Base-by-base conservation (phyloP, 129 eudicot species). In the Mikania micrantha region DNA sequence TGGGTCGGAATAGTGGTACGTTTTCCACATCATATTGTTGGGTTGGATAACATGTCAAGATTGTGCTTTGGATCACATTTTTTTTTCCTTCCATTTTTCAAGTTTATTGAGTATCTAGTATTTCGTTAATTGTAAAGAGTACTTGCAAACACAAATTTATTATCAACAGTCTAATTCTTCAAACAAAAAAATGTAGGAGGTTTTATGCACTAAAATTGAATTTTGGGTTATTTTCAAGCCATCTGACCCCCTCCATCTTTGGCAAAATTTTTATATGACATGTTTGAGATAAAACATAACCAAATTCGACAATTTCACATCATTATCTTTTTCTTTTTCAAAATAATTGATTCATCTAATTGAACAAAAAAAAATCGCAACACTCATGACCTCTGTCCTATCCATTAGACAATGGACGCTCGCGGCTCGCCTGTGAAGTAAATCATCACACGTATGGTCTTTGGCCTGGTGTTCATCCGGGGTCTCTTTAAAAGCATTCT, bases 1-100 rank as follows among this genome's bases (percentile, higher is more conserved):
- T 93, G 99, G 99, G 99, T 52, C 88, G 96, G 47, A 62, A 88
- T 62, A 93, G 99, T 61, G 99, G 99, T 93, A 82, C 42, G 82
- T 28, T 66, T 64, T n/a, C 3, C 41, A 34, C 5, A 7, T 62
- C 28, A 60, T 59, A 31, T 12, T 20, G 65, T 29, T 4, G 19
- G 52, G 69, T 12, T n/a, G 24, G 54, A 40, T 31, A 8, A 48
- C 56, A 6, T 4, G 38, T 15, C 9, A 6, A 15, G 60, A n/a
- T n/a, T n/a, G n/a, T n/a, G n/a, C n/a, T n/a, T n/a, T n/a, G n/a
- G n/a, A n/a, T n/a, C n/a, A n/a, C n/a, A n/a, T n/a, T n/a, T n/a
- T n/a, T n/a, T n/a, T n/a, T n/a, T n/a, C n/a, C n/a, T n/a, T 52
- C 28, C 12, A 9, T 66, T 66, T 15, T 29, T 10, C 17, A 64